Evolutionary conservation across 805 yeast genomes (phyloP).

Genomic region (Kurtzmaniella fragi): DNA sequence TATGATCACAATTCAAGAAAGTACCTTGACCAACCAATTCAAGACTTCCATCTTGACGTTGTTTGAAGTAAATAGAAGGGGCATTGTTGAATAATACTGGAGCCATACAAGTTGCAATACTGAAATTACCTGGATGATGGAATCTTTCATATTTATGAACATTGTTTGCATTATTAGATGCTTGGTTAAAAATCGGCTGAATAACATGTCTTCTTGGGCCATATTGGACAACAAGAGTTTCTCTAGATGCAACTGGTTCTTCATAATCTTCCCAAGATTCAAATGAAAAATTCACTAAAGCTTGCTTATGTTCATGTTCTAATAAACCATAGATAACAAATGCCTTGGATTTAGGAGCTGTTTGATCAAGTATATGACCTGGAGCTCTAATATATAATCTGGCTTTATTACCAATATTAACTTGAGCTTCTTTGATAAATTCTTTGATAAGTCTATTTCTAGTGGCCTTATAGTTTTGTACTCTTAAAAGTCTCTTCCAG

Average conservation of each 20-base stretch:
- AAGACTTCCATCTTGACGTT: slow-evolving; percentile 42
- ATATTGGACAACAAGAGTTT: slow-evolving; percentile 77
- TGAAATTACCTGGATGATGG: slow-evolving; percentile 63
- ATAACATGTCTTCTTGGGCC: slow-evolving; percentile 87
- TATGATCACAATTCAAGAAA: slow-evolving; percentile 78
- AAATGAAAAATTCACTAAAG: slow-evolving; percentile 76
- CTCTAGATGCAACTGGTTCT: slow-evolving; percentile 80
- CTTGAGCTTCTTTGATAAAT: slow-evolving; percentile 38
- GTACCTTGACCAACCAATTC: slow-evolving; percentile 88
- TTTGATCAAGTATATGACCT: slow-evolving; percentile 35
- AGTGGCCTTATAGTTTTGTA: slow-evolving; percentile 73
- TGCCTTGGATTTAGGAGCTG: slow-evolving; percentile 42
- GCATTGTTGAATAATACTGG: slow-evolving; percentile 82
- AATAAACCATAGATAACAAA: slow-evolving; percentile 70
- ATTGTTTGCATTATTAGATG: slow-evolving; percentile 71
- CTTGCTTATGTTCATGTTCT: slow-evolving; percentile 80
- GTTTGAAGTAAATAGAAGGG: slow-evolving; percentile 78
- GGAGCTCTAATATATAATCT: slow-evolving; percentile 59
- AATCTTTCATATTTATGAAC: slow-evolving; percentile 85
- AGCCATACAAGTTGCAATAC: slow-evolving; percentile 81
- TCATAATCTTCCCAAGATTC: slow-evolving; percentile 89
- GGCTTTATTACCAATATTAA: slow-evolving; percentile 57
- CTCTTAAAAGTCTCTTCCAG: slow-evolving; percentile 70
- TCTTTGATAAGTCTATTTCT: slow-evolving; percentile 65
- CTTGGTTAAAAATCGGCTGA: slow-evolving; percentile 78